Base-by-base conservation (phyloP, 73 alveolate species). In the Paramecium caudatum region DNA sequence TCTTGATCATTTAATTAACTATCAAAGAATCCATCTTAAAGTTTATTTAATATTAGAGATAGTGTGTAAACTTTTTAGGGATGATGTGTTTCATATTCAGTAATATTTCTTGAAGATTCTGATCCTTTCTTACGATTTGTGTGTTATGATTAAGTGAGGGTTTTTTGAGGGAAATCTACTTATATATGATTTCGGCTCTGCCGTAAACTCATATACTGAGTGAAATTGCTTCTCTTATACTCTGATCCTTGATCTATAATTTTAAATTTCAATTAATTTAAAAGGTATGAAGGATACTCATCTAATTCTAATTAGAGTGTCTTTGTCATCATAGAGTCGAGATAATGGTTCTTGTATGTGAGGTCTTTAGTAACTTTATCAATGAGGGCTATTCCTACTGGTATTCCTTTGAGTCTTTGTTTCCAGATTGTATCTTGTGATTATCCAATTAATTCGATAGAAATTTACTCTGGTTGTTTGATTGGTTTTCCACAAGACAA, bases 321-420 rank as follows among this genome's bases (percentile, higher is more conserved):
- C 32, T 74, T 74, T 5, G 65, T 37, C 47, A 74, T 37, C 69
- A 74, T 19, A 21, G 36, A 13, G 15, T 74, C 65, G 7, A 74
- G 68, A 43, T 37, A 74, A 17, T 41, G 17, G 19, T 74, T 74
- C 19, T 36, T 41, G 43, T 74, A 74, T 2, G 65, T 74, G 19
- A 74, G 16, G 16, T 45, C 68, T 10, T 74, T 41, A 0, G 43
- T 45, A 21, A 21, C 15, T 39, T 43, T 74, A 19, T 45, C 39
- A 41, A 74, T 74, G n/a, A 74, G 32, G 1, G 47, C 39, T n/a
- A 74, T 74, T 15, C 88, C 88, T 39, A 74, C 88, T 16, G 88
- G 88, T 10, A 74, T 37, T 15, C 88, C 32, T 9, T 37, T 74
- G 19, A 74, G 21, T 74, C 88, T 37, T 41, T 74, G 15, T 45